A percentile compares a stretch with the other conserved stretches of the same genome.
These are phyloP conservation scores for Vitis riparia DNA, from an alignment of 164 flowering plant genomes.

Conservation along the genomic window DNA sequence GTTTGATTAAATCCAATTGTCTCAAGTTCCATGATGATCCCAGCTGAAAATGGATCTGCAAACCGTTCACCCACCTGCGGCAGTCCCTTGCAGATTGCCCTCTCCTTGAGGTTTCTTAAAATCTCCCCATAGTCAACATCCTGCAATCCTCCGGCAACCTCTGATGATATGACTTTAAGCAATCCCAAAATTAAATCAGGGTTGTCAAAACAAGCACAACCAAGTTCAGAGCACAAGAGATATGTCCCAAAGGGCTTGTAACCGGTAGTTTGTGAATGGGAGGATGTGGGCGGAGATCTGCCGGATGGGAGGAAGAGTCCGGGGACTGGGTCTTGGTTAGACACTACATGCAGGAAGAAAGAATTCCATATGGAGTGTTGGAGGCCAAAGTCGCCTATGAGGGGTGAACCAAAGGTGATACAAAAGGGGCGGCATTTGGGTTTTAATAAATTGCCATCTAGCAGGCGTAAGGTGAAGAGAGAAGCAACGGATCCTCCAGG, in stretches of 20 bases:
- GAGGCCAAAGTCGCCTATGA: conserved; percentile 35
- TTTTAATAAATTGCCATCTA: conserved; percentile 14
- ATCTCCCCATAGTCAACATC: no score
- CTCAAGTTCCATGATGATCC: conserved; percentile 26
- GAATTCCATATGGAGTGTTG: conserved; percentile 32
- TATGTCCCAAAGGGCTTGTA: conserved; percentile 52
- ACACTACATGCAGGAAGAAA: conserved; percentile 39
- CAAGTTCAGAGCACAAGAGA: conserved; percentile 35
- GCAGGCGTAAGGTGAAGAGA: conserved; percentile 51
- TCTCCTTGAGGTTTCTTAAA: conserved; percentile 8
- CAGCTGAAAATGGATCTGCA: conserved; percentile 14
- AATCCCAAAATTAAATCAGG: no score
- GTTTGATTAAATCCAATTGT: conserved; percentile 20
- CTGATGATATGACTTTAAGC: no score
- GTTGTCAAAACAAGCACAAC: conserved; percentile 13
- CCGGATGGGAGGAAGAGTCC: conserved; percentile 10
- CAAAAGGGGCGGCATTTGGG: conserved; percentile 32
- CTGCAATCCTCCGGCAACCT: no score
- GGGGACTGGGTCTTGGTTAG: conserved; percentile 29
- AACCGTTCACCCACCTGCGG: background rate
- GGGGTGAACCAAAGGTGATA: conserved; percentile 52
- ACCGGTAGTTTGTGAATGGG: background rate
- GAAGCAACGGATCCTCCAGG: conserved; percentile 49
- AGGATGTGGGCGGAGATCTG: background rate
- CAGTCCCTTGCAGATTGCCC: conserved; percentile 4